Evolutionary conservation across 768 basidiomycete genomes (phyloP), one percentile per base, ranked within the genome.

Genomic region (Dentipellis sp.): DNA sequence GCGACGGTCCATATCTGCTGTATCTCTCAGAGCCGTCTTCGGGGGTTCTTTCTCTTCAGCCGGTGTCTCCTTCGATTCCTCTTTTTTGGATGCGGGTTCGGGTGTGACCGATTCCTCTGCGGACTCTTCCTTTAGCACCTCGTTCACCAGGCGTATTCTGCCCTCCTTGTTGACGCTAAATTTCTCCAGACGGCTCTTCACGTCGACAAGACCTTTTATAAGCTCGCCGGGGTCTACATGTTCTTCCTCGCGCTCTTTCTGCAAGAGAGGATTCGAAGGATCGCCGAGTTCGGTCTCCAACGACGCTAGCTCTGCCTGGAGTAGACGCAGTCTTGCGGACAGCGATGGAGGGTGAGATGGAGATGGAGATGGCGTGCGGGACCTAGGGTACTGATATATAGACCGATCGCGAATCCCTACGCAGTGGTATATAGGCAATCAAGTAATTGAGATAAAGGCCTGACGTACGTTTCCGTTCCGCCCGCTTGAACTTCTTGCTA

Each of bases 251-350:
- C 76, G 72, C 56, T 84, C 84, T 55, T 78, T 78, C 50, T 75
- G 75, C 22, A 88, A 64, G 11, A 82, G 71, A 14, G 86, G 85
- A 65, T 86, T 91, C 3, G 88, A 79, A 10, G 88, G 89, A 61
- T 91, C 88, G 0, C 83, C 76, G n/a, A 94, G 74, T 64, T 94
- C 91, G 1, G 73, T 67, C 67, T 99, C 95, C 3, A 99, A 76
- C 29, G 90, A 78, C 0, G 78, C 69, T 0, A 97, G 74, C 64
- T 99, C 95, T 2, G 78, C 77, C 58, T 92, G 88, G 8, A 99
- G 75, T 2, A 73, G 68, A 9, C 79, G 78, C 19, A 93, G 68
- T 35, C 67, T 68, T 37, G 65, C 62, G 0, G 72, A 62, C 6
- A 71, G 58, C 1, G 69, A 64, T 12, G 62, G 60, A 39, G 68